Evolutionary conservation across 768 basidiomycete genomes (phyloP).

Genomic region (Tylopilus cervinicoccineus): DNA sequence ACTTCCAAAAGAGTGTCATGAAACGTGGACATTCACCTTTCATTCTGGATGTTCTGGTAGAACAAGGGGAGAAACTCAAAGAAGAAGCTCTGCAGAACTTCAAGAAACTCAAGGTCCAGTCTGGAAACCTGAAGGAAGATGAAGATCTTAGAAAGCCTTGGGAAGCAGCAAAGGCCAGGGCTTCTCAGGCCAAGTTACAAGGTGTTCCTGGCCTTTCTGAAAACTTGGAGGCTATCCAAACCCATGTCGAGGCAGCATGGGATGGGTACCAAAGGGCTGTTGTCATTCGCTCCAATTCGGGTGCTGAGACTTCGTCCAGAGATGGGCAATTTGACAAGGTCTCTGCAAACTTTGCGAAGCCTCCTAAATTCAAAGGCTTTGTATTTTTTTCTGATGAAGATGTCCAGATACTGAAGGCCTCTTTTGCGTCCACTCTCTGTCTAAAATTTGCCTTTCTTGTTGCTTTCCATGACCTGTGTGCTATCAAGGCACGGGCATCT

Average conservation of each 20-base stretch:
- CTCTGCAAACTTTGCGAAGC: constrained; percentile 29
- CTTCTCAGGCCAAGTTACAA: not conserved
- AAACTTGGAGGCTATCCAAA: constrained; percentile 39
- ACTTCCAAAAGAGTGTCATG: not conserved
- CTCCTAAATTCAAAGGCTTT: constrained; percentile 23
- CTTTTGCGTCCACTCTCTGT: constrained; percentile 44
- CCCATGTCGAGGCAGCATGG: constrained; percentile 34
- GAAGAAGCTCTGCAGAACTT: constrained; percentile 37
- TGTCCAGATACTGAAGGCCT: constrained; percentile 44
- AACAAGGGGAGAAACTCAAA: constrained; percentile 37
- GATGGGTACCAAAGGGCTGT: constrained; percentile 16
- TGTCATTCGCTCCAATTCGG: not conserved
- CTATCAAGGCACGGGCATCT: constrained; percentile 49
- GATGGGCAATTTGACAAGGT: constrained; percentile 11
- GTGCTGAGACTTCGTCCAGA: not conserved
- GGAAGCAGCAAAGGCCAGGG: constrained; percentile 20
- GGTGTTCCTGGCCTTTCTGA: constrained; percentile 18
- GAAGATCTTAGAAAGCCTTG: constrained; percentile 39
- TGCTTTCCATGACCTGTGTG: constrained; percentile 50
- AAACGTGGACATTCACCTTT: constrained; percentile 20
- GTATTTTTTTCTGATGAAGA: constrained; percentile 30
- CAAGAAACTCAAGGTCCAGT: constrained; percentile 12
- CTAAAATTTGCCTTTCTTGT: constrained; percentile 47
- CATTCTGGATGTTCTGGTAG: constrained; percentile 42
- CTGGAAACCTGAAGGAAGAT: constrained; percentile 14